These are phyloP conservation scores for Epichloe glyceriae DNA, from an alignment of 2,329 filamentous ascomycete genomes.

Conservation along the genomic window DNA sequence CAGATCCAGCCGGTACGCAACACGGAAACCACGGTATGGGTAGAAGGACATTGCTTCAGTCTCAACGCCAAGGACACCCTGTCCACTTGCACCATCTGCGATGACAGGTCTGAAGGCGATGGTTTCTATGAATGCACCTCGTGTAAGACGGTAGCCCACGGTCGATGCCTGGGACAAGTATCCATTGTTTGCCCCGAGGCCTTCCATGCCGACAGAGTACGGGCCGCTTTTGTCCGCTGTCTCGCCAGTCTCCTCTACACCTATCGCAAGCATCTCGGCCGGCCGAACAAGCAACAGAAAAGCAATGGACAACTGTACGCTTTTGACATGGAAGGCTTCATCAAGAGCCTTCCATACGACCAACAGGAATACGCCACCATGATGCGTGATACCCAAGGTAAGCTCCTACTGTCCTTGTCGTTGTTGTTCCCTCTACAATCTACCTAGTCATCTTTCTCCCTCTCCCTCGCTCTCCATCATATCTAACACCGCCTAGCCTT, in stretches of 20 bases:
- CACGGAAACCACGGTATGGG: slow-evolving; percentile 69
- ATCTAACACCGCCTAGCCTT: slow-evolving; percentile 28
- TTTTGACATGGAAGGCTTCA: slow-evolving; percentile 53
- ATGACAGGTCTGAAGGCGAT: slow-evolving; percentile 58
- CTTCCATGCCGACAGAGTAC: slow-evolving; percentile 48
- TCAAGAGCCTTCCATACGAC: slow-evolving; percentile 51
- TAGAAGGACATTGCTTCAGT: slow-evolving; percentile 71
- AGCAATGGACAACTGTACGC: slow-evolving; percentile 45
- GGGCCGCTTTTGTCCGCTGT: slow-evolving; percentile 52
- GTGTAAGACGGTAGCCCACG: slow-evolving; percentile 45
- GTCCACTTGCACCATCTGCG: slow-evolving; percentile 58
- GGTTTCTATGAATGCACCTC: slow-evolving; percentile 63
- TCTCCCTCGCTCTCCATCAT: not conserved
- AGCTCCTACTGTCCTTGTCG: slow-evolving; percentile 6
- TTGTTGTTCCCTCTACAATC: not conserved
- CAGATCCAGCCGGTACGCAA: slow-evolving; percentile 66
- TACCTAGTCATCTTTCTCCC: not conserved
- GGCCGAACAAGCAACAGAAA: slow-evolving; percentile 48
- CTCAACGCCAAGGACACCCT: slow-evolving; percentile 46
- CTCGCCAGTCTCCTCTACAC: slow-evolving; percentile 54
- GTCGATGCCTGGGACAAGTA: slow-evolving; percentile 47
- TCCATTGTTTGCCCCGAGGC: slow-evolving; percentile 51
- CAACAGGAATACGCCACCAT: slow-evolving; percentile 51
- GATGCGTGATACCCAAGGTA: slow-evolving; percentile 56
- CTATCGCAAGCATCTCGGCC: slow-evolving; percentile 49